phyloP scores from a whole-genome alignment of 2,329 filamentous ascomycete species.

The Pezicula neosporulosa region DNA sequence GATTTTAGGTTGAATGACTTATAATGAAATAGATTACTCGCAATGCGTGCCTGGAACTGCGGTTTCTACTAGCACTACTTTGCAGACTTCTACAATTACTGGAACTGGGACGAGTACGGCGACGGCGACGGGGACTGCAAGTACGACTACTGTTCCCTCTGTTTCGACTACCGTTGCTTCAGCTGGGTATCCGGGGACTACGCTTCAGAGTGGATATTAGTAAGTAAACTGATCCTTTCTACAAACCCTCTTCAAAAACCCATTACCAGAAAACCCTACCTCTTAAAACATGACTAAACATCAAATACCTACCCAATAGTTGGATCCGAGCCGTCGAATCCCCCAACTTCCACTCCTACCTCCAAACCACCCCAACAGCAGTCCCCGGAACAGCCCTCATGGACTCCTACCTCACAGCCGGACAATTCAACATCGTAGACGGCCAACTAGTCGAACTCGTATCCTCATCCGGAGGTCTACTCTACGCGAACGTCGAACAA shows the following conservation, averaged over 20 bases:
- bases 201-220: slow-evolving; percentile 39
- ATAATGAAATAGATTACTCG: slow-evolving; percentile 23
- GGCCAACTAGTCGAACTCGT: slow-evolving; percentile 50
- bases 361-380: slow-evolving; percentile 43
- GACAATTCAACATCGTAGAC: slow-evolving; percentile 52
- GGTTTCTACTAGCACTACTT: slow-evolving; percentile 11
- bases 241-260: too few relatives aligned
- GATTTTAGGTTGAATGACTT: background rate
- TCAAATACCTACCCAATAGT: slow-evolving; percentile 18
- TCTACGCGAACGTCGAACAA: slow-evolving; percentile 21
- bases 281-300: too few relatives aligned
- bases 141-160: slow-evolving; percentile 13
- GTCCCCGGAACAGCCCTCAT: slow-evolving; percentile 46
- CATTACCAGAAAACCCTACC: too few relatives aligned
- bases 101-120: slow-evolving; percentile 2
- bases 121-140: slow-evolving; percentile 1
- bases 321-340: slow-evolving; percentile 55
- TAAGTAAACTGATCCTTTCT: too few relatives aligned
- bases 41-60: slow-evolving; percentile 36
- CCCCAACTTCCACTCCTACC: slow-evolving; percentile 55
- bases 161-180: slow-evolving; percentile 19
- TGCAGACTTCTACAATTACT: slow-evolving; percentile 1
- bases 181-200: slow-evolving; percentile 34
- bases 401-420: slow-evolving; percentile 47
- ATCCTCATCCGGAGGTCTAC: slow-evolving; percentile 21